phyloP scores from a whole-genome alignment of 2,329 filamentous ascomycete genomes.

The Fulvia fulva region DNA sequence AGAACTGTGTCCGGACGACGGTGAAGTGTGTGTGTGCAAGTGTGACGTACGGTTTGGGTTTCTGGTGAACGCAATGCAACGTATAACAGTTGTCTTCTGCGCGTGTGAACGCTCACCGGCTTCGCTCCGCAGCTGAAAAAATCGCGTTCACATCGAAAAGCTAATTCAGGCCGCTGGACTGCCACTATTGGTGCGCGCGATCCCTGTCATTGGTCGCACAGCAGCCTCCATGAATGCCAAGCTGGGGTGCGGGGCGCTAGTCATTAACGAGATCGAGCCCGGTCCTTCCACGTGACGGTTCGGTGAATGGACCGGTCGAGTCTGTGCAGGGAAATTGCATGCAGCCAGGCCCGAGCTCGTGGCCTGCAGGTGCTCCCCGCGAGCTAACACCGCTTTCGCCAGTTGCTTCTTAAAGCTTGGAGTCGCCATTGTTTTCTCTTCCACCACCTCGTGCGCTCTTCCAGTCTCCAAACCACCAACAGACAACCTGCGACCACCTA shows the following conservation, averaged over 20 bases:
- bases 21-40: not conserved
- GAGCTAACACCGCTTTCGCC: not conserved
- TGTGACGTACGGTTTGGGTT: not conserved
- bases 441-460: constrained; percentile 3
- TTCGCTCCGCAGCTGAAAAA: not conserved
- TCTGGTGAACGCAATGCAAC: not conserved
- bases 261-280: not conserved
- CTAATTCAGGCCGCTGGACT: not conserved
- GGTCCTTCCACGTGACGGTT: not conserved
- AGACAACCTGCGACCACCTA: not conserved
- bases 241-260: not conserved
- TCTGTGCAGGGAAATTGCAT: not conserved
- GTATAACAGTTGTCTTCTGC: not conserved
- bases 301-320: not conserved
- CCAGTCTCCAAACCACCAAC: not conserved
- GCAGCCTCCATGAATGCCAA: not conserved
- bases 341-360: not conserved
- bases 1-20: not conserved
- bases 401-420: constrained; percentile 2
- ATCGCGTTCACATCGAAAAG: not conserved
- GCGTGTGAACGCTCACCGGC: not conserved
- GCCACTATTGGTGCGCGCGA: not conserved
- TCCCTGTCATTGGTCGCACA: not conserved
- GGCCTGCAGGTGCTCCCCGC: not conserved
- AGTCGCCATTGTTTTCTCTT: not conserved